These are phyloP conservation scores for Lentinula aciculospora DNA, from an alignment of 768 basidiomycete species.

Conservation along the genomic window DNA sequence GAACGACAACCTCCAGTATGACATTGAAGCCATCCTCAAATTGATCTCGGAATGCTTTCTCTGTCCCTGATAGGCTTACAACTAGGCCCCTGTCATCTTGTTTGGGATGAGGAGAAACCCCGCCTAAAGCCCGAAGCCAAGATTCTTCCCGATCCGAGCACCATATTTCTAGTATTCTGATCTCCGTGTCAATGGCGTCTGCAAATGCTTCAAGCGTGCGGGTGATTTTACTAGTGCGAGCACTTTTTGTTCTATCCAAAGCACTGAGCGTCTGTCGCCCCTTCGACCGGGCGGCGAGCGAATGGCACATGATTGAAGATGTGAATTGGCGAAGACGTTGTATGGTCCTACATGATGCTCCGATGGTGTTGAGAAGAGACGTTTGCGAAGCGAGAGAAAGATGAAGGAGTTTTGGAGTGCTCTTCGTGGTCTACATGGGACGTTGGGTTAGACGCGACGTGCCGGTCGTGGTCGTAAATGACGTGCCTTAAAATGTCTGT, in stretches of 20 bases:
- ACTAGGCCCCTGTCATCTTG: conserved; percentile 27
- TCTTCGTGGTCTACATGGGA: conserved; percentile 36
- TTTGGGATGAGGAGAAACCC: conserved; percentile 24
- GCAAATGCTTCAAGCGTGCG: conserved; percentile 79
- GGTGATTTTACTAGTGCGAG: conserved; percentile 22
- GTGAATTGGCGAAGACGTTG: conserved; percentile 58
- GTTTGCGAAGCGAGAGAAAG: conserved; percentile 59
- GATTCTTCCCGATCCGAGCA: conserved; percentile 64
- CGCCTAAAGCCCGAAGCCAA: conserved; percentile 55
- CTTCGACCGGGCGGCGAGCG: background rate
- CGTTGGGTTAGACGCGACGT: background rate
- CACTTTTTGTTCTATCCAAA: background rate
- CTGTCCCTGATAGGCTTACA: conserved; percentile 62
- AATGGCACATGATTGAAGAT: conserved; percentile 2
- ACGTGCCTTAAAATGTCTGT: conserved; percentile 27
- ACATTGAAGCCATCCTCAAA: conserved; percentile 57
- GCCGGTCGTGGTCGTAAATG: background rate
- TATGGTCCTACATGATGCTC: conserved; percentile 51
- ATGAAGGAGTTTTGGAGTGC: conserved; percentile 58
- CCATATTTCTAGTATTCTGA: conserved; percentile 60
- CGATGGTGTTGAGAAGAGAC: conserved; percentile 59
- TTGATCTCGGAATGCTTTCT: conserved; percentile 50
- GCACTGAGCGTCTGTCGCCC: conserved; percentile 4
- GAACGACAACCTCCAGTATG: conserved; percentile 43
- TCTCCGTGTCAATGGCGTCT: conserved; percentile 61